Base-by-base conservation (phyloP, 2,329 filamentous ascomycete genomes). In the Arthrobotrys sinensis region DNA sequence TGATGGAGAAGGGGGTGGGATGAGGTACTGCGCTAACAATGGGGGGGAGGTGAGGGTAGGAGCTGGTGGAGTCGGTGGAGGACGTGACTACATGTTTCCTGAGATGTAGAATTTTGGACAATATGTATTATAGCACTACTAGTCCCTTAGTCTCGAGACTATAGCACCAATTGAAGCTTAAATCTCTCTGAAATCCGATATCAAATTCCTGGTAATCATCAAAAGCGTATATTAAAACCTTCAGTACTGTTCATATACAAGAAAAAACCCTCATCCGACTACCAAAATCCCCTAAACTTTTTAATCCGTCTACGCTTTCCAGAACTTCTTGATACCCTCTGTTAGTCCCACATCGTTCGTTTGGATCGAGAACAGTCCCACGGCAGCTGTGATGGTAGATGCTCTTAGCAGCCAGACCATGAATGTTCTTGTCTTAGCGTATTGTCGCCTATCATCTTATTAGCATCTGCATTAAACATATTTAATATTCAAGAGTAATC, bases 361-460 rank as follows among this genome's bases (percentile, higher is more conserved):
- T 90, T 99, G 96, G 83, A 98, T 98, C 86, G 98, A 95, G 86
- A 99, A 99, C 83, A 98, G 88, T 73, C 94, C 94, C 81, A 97
- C 88, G 63, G 92, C 94, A 80, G 94, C 93, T 65, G 93, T 87
- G 75, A 95, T 87, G 10, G 96, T 97, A 77, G 89, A 91, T 53
- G 88, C 86, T 83, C 94, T 94, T 80, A 98, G 89, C 43, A 88
- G 87, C 94, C 94, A 98, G 85, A 89, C 89, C 84, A 91, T 75
- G 16, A 75, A 75, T 12, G 68, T 12, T 32, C 70, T 64, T 32
- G 43, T 16, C 38, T 64, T 79, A 48, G 76, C 64, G 43, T 79
- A 75, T 65, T 69, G 62, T 66, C 76, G 66, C 40, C 76, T 79
- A 45, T 21, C 16, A 40, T 8, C 4, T 32, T 21, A 24, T 78